Conservation (phyloP, 306 rosid genomes). For the Malus fusca region DNA sequence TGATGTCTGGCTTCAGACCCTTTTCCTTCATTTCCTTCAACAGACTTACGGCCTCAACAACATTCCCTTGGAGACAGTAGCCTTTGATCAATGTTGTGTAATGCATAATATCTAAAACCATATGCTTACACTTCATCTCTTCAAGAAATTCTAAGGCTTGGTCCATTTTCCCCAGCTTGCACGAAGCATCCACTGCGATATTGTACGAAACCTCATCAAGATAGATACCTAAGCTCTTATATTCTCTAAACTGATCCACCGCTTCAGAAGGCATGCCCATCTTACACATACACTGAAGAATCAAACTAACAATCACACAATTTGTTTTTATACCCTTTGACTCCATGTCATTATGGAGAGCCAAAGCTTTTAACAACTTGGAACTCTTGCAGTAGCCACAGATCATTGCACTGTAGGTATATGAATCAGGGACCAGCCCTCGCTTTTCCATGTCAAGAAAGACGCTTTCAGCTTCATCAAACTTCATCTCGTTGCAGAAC, state of each 20-base stretch:
- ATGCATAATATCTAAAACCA: slow-evolving; percentile 57
- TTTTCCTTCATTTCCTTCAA: slow-evolving; percentile 47
- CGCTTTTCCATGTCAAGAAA: slow-evolving; percentile 51
- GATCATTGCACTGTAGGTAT: slow-evolving; percentile 48
- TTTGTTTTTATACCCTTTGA: slow-evolving; percentile 59
- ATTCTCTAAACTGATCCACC: slow-evolving; percentile 36
- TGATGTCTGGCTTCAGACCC: slow-evolving; percentile 62
- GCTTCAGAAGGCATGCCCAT: slow-evolving; percentile 54
- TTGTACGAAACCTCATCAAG: slow-evolving; percentile 61
- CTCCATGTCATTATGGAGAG: slow-evolving; percentile 46
- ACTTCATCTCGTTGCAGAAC: slow-evolving; percentile 59
- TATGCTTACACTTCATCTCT: slow-evolving; percentile 46
- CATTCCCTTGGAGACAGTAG: slow-evolving; percentile 38
- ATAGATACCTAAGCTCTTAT: slow-evolving; percentile 42
- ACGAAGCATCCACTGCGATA: slow-evolving; percentile 52
- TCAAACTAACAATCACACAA: slow-evolving; percentile 46
- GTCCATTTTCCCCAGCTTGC: slow-evolving; percentile 55
- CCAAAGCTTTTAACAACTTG: slow-evolving; percentile 44
- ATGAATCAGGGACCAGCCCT: slow-evolving; percentile 55
- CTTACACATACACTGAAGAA: slow-evolving; percentile 62
- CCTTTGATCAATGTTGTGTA: slow-evolving; percentile 76
- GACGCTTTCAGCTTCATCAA: slow-evolving; percentile 48
- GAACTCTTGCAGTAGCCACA: slow-evolving; percentile 59
- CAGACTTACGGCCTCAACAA: slow-evolving; percentile 27
- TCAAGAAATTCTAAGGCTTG: slow-evolving; percentile 52